Evolutionary conservation across 78 protist species (phyloP).

Genomic region (Monocercomonoides exilis): DNA sequence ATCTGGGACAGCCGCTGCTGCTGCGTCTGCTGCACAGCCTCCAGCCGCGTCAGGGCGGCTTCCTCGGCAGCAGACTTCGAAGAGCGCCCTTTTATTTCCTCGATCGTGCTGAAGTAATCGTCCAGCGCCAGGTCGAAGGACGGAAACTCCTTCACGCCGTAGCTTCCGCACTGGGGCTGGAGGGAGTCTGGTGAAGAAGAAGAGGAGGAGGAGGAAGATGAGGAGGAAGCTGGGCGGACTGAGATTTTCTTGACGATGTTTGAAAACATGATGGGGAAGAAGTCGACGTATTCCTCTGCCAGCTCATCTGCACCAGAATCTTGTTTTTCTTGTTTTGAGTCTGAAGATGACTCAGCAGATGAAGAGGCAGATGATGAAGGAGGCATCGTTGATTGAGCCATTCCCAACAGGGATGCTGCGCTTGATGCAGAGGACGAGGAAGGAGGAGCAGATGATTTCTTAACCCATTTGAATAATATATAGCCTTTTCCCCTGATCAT

Average conservation of each 20-base stretch:
- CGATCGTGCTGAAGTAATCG: not conserved
- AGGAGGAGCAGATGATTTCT: too few relatives aligned
- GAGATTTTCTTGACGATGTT: not conserved
- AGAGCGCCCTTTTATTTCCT: not conserved
- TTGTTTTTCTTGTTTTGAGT: too few relatives aligned
- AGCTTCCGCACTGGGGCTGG: not conserved
- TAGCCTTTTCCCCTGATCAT: not conserved
- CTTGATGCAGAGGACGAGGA: too few relatives aligned
- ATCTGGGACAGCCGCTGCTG: not conserved
- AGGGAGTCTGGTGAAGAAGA: not conserved
- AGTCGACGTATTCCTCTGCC: not conserved
- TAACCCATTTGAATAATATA: not conserved
- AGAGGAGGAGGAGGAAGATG: too few relatives aligned
- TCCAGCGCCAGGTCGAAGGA: not conserved
- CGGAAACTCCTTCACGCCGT: not conserved
- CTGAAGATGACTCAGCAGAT: too few relatives aligned
- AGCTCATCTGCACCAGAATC: not conserved
- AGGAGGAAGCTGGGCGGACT: too few relatives aligned
- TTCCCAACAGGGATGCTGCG: too few relatives aligned
- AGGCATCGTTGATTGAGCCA: too few relatives aligned
- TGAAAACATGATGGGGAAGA: not conserved
- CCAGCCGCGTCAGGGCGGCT: not conserved
- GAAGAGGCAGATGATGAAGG: too few relatives aligned
- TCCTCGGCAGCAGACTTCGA: not conserved
- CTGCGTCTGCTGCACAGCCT: not conserved